A percentile compares a stretch with the other conserved stretches of the same genome.
phyloP scores from a whole-genome alignment of 768 basidiomycete genomes.

The Suillus tomentosus region DNA sequence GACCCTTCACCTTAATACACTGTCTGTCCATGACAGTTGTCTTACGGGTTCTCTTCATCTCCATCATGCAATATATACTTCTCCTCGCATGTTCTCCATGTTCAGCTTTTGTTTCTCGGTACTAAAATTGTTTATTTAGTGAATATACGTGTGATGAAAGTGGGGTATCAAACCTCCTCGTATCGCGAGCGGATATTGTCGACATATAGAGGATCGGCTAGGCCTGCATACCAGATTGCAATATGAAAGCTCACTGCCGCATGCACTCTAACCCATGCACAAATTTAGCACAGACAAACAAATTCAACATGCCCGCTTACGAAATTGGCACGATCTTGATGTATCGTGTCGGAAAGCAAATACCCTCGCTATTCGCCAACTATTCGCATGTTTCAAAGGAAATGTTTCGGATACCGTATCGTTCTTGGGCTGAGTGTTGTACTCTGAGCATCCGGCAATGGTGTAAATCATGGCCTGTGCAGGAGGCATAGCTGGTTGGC shows the following conservation, averaged over 20 bases:
- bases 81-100: too few species aligned
- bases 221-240: conserved; percentile 78
- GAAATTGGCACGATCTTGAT: conserved; percentile 77
- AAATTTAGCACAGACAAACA: background rate
- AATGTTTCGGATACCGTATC: conserved; percentile 67
- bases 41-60: too few species aligned
- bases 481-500: conserved; percentile 14
- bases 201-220: conserved; percentile 57
- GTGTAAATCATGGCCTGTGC: conserved; percentile 44
- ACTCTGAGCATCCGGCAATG: conserved; percentile 62
- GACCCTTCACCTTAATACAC: too few species aligned
- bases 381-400: conserved; percentile 55
- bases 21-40: too few species aligned
- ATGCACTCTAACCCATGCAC: conserved; percentile 53
- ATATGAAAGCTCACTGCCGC: conserved; percentile 67
- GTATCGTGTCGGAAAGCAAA: conserved; percentile 64
- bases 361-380: too few species aligned
- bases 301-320: conserved; percentile 48
- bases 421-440: conserved; percentile 68
- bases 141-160: background rate
- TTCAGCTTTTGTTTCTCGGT: conserved; percentile 50
- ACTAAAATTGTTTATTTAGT: conserved; percentile 39
- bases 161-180: conserved; percentile 59
- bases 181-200: conserved; percentile 52
- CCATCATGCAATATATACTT: too few species aligned